Percentiles rank a stretch among this genome's conserved stretches.
phyloP scores from a whole-genome alignment of 352 stramenopile genomes.

The Plasmopara viticola region DNA sequence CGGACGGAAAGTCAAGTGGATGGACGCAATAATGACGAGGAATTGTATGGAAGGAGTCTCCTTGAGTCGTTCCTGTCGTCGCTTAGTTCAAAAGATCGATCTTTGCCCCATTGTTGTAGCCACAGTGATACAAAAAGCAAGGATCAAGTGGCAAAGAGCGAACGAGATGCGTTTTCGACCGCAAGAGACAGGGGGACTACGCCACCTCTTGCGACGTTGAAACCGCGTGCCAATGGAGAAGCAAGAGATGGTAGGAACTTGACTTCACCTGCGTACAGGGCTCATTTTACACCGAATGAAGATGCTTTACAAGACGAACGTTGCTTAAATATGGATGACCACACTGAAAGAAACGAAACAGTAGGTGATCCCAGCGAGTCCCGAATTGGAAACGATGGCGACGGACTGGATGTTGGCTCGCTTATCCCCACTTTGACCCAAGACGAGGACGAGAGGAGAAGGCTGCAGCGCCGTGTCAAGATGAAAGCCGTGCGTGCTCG shows the following conservation, averaged over 20 bases:
- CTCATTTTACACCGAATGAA: conserved; percentile 24
- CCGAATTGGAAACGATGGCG: conserved; percentile 10
- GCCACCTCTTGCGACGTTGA: not conserved
- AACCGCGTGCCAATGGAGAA: conserved; percentile 9
- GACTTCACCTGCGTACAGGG: conserved; percentile 18
- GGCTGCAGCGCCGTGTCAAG: conserved; percentile 46
- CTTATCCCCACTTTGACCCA: conserved; percentile 15
- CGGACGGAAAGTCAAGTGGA: conserved; percentile 14
- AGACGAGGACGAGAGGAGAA: conserved; percentile 37
- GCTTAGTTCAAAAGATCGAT: conserved; percentile 44
- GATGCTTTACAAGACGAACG: conserved; percentile 18
- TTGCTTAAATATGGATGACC: conserved; percentile 18
- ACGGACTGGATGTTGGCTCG: conserved; percentile 15
- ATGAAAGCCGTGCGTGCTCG: conserved; percentile 53
- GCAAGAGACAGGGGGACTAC: conserved; percentile 1
- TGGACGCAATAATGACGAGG: conserved; percentile 37
- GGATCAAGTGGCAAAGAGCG: conserved; percentile 6
- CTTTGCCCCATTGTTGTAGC: conserved; percentile 21
- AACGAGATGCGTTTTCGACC: not conserved
- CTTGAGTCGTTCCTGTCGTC: conserved; percentile 74
- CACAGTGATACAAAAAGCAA: conserved; percentile 15
- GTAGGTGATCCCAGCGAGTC: conserved; percentile 9
- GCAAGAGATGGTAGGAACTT: conserved; percentile 6
- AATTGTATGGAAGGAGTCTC: conserved; percentile 66
- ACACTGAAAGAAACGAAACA: conserved; percentile 9